Percentiles rank a stretch among this genome's conserved stretches.
Evolutionary conservation across 2,329 filamentous ascomycete genomes (phyloP).

Genomic region (Hysterium pulicare): DNA sequence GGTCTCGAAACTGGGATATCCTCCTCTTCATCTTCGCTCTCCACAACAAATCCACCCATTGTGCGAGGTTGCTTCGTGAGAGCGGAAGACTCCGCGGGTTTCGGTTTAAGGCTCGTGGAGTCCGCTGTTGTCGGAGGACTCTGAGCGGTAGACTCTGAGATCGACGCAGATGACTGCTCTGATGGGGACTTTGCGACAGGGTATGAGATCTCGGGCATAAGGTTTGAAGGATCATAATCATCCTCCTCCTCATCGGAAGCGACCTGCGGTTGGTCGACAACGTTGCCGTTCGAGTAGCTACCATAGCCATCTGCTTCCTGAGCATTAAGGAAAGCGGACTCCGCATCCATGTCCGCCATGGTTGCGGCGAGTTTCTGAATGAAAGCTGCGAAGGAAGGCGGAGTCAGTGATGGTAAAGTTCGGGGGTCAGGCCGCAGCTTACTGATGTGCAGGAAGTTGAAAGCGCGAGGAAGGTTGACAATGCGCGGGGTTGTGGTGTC

Average conservation of each 20-base stretch:
- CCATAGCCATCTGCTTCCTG: constrained; percentile 44
- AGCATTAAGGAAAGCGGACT: constrained; percentile 52
- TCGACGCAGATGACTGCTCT: constrained; percentile 26
- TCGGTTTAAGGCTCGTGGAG: constrained; percentile 21
- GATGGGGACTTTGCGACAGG: constrained; percentile 12
- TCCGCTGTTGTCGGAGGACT: constrained; percentile 15
- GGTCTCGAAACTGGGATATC: constrained; percentile 47
- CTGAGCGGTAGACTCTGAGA: constrained; percentile 20
- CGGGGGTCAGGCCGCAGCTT: constrained; percentile 1
- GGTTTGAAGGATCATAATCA: constrained; percentile 38
- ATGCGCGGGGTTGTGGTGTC: too few relatives aligned
- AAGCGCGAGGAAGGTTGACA: constrained; percentile 3
- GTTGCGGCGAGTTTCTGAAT: constrained; percentile 9
- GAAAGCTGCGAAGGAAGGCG: constrained; percentile 12
- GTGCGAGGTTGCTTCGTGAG: constrained; percentile 48
- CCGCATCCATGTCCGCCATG: constrained; percentile 54
- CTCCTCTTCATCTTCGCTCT: constrained; percentile 59
- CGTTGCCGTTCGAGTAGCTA: constrained; percentile 36
- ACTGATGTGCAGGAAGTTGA: not conserved
- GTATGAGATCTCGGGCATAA: constrained; percentile 23
- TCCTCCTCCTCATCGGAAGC: constrained; percentile 36
- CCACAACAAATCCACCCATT: constrained; percentile 61
- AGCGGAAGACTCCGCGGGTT: constrained; percentile 22
- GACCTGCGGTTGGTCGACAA: constrained; percentile 46
- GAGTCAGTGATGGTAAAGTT: constrained; percentile 7